Conservation (phyloP, 2,329 filamentous ascomycete species). For the Arthrobotrys conoides region DNA sequence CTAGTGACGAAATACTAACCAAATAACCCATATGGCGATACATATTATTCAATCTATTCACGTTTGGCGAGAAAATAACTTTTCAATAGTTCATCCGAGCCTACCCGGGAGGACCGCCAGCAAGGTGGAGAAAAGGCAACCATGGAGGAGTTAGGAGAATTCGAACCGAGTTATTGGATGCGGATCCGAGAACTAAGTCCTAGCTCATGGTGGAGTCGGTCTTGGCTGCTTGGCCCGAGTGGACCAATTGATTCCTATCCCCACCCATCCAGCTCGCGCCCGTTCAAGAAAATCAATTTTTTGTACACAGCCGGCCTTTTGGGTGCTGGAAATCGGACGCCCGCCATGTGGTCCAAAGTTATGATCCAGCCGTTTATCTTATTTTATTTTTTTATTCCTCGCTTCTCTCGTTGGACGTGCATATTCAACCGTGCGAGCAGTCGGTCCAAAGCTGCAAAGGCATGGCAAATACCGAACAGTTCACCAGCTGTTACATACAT, state of each 20-base stretch:
- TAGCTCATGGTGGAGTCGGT: constrained; percentile 48
- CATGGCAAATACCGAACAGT: constrained; percentile 4
- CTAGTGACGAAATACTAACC: constrained; percentile 12
- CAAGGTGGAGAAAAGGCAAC: constrained; percentile 49
- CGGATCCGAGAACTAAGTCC: constrained; percentile 42
- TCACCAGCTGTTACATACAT: neutral
- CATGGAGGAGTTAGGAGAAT: constrained; percentile 58
- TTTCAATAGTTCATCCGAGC: constrained; percentile 50
- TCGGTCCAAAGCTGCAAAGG: neutral
- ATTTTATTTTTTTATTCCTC: constrained; percentile 10
- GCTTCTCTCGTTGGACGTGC: constrained; percentile 1
- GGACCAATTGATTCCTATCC: constrained; percentile 36
- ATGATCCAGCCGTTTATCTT: constrained; percentile 44
- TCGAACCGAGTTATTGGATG: constrained; percentile 61
- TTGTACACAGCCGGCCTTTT: constrained; percentile 33
- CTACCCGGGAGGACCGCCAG: constrained; percentile 44
- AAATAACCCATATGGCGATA: neutral
- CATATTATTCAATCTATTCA: constrained; percentile 25
- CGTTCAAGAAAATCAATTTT: constrained; percentile 32
- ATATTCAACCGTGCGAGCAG: constrained; percentile 10
- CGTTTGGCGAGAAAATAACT: constrained; percentile 42
- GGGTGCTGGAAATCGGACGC: constrained; percentile 38
- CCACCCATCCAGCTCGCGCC: constrained; percentile 48
- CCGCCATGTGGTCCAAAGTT: constrained; percentile 32
- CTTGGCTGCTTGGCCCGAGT: constrained; percentile 16